Conservation (phyloP, 1,284 basidiomycete species). For the Hypsizygus ulmarius region DNA sequence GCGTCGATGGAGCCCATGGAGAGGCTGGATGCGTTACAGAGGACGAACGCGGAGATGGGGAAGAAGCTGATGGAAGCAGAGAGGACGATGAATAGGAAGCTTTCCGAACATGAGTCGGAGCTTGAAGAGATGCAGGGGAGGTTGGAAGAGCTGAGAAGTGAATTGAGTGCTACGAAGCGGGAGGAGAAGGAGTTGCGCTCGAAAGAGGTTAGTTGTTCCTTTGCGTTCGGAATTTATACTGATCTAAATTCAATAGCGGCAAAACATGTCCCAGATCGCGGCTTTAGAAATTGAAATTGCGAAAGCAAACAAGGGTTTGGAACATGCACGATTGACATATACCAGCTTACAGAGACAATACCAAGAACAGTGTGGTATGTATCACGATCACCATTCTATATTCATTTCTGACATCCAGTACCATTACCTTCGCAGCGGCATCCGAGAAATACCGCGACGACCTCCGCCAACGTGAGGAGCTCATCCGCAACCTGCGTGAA, state of each 20-base stretch:
- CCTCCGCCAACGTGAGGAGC: conserved; percentile 70
- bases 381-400: neutral
- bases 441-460: conserved; percentile 76
- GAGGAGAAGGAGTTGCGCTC: conserved; percentile 86
- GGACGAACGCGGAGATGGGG: conserved; percentile 69
- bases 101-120: conserved; percentile 73
- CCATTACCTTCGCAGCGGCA: conserved; percentile 48
- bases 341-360: conserved; percentile 80
- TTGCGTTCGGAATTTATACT: conserved; percentile 1
- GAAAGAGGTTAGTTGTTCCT: conserved; percentile 61
- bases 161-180: conserved; percentile 72
- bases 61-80: conserved; percentile 75
- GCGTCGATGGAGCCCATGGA: conserved; percentile 65
- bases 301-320: conserved; percentile 69
- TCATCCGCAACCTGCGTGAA: conserved; percentile 65
- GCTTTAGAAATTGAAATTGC: conserved; percentile 76
- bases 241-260: conserved; percentile 40
- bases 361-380: conserved; percentile 78
- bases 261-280: conserved; percentile 61
- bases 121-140: conserved; percentile 71
- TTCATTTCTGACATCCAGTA: conserved; percentile 8
- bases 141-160: conserved; percentile 70
- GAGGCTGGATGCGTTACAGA: conserved; percentile 65
- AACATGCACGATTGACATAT: conserved; percentile 67
- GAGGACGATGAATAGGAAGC: conserved; percentile 58